phyloP scores from a whole-genome alignment of 768 basidiomycete species.

The Asterophora lycoperdoides region DNA sequence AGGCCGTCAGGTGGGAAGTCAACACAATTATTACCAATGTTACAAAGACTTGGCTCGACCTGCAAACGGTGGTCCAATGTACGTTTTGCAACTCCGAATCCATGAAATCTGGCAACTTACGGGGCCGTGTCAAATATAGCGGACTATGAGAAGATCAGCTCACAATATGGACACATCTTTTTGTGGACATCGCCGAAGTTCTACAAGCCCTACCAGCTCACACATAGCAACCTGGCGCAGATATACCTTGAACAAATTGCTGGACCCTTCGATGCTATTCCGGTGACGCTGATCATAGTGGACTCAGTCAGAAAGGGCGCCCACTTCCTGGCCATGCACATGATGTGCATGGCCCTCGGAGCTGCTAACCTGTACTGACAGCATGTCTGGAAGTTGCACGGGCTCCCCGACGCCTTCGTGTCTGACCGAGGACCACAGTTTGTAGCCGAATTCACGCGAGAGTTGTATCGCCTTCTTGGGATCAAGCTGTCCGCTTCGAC shows the following conservation, averaged over 20 bases:
- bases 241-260: constrained; percentile 43
- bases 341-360: too few species aligned
- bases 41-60: constrained; percentile 62
- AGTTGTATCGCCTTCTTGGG: too few species aligned
- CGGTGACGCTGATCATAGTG: too few species aligned
- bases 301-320: too few species aligned
- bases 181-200: constrained; percentile 66
- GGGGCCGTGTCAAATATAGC: constrained; percentile 28
- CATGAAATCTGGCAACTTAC: background rate
- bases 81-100: constrained; percentile 18
- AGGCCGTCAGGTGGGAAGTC: constrained; percentile 79
- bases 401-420: too few species aligned
- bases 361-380: too few species aligned
- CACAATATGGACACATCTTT: constrained; percentile 63
- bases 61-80: constrained; percentile 59
- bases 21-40: constrained; percentile 77
- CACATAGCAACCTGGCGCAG: constrained; percentile 24
- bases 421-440: too few species aligned
- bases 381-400: too few species aligned
- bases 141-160: constrained; percentile 63
- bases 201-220: constrained; percentile 47
- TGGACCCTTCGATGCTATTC: constrained; percentile 46
- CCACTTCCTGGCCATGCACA: too few species aligned
- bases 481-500: too few species aligned
- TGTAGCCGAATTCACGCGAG: too few species aligned